Conservation (phyloP, 2,329 filamentous ascomycete species). For the Thelonectria discophora region DNA sequence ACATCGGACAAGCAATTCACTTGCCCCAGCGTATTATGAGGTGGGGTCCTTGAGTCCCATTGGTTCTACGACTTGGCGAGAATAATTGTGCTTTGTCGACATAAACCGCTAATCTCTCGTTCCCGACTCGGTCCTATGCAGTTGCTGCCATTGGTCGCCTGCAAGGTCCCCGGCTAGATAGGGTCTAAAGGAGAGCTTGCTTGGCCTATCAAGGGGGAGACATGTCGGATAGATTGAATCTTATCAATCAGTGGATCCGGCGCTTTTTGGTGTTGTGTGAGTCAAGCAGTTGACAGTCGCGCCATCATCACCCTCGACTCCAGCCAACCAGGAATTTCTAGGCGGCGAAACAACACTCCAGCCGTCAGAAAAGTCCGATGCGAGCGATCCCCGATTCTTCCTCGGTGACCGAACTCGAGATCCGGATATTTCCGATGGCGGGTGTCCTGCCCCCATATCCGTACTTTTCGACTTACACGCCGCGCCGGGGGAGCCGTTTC, state of each 20-base stretch:
- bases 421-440: too few species aligned
- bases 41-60: background rate
- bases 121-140: background rate
- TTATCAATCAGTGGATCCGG: too few species aligned
- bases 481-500: too few species aligned
- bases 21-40: background rate
- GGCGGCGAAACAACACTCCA: too few species aligned
- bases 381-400: too few species aligned
- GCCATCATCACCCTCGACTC: background rate
- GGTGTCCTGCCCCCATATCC: too few species aligned
- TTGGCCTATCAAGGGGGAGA: background rate
- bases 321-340: constrained; percentile 7
- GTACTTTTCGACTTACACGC: too few species aligned
- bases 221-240: constrained; percentile 3
- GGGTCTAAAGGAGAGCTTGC: background rate
- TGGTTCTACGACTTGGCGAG: background rate
- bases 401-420: too few species aligned
- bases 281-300: constrained; percentile 15
- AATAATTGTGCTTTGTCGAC: background rate
- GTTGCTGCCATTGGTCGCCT: background rate
- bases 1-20: background rate
- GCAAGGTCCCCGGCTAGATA: background rate
- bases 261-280: constrained; percentile 2
- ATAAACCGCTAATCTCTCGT: background rate
- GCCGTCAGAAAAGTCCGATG: too few species aligned